Conservation (phyloP, 2,329 filamentous ascomycete species). For the Cordyceps militaris region DNA sequence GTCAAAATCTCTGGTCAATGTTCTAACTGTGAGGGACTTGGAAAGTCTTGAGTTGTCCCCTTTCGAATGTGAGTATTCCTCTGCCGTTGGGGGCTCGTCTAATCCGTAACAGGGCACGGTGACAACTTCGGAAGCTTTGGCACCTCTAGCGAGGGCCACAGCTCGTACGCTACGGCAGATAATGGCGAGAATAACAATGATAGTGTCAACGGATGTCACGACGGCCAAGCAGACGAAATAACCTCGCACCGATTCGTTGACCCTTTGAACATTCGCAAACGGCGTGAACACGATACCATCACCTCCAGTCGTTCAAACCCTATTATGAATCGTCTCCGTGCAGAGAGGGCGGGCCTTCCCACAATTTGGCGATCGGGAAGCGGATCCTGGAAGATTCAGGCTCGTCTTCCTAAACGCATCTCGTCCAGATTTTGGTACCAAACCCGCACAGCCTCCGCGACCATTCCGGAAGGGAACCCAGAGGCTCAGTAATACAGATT, state of each 20-base stretch:
- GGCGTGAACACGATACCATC: background rate
- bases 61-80: constrained; percentile 24
- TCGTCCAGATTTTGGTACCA: constrained; percentile 1
- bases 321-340: background rate
- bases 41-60: constrained; percentile 30
- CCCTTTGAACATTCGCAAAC: background rate
- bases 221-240: background rate
- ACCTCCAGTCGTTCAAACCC: background rate
- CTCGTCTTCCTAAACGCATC: background rate
- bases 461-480: background rate
- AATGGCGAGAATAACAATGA: constrained; percentile 11
- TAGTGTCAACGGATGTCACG: background rate
- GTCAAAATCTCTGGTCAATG: constrained; percentile 22
- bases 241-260: background rate
- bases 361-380: background rate
- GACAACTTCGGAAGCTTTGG: constrained; percentile 17
- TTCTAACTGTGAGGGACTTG: constrained; percentile 26
- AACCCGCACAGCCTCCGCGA: background rate
- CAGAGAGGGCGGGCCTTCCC: background rate
- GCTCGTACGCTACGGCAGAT: constrained; percentile 22
- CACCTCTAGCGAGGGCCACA: constrained; percentile 19
- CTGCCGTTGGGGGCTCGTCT: background rate
- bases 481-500: background rate
- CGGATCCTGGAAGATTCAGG: background rate
- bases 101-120: constrained; percentile 18